Evolutionary conservation across 192 early-diverging fungal genomes (phyloP).

Genomic region (Dissophora globulifera): DNA sequence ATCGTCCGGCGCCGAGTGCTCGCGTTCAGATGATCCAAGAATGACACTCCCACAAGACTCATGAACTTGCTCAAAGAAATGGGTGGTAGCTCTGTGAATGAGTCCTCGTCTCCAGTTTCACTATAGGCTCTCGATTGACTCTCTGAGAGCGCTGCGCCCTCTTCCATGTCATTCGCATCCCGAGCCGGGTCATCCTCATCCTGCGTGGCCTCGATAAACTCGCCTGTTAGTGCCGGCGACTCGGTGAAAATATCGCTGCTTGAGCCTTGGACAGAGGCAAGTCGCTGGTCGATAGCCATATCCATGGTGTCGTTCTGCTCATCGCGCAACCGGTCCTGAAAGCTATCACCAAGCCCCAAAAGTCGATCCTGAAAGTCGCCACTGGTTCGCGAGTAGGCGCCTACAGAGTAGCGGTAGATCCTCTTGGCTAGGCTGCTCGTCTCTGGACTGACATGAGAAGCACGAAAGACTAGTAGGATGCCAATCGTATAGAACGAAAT

Average conservation of each 20-base stretch:
- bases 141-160: not conserved
- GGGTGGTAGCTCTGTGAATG: constrained; percentile 22
- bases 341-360: not conserved
- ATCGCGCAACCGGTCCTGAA: constrained; percentile 1
- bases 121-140: not conserved
- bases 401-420: constrained; percentile 32
- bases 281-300: not conserved
- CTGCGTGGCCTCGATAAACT: not conserved
- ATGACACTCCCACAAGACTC: constrained; percentile 32
- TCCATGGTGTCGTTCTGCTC: constrained; percentile 12
- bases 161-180: not conserved
- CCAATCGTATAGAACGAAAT: no score
- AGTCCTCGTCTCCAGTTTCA: constrained; percentile 12
- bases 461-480: constrained; percentile 35
- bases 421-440: constrained; percentile 40
- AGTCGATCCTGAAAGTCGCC: constrained; percentile 8
- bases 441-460: constrained; percentile 40
- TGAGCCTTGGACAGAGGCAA: constrained; percentile 2
- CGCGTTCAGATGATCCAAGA: constrained; percentile 38
- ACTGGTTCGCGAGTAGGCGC: constrained; percentile 9
- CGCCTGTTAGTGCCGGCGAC: not conserved
- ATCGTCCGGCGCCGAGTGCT: constrained; percentile 42
- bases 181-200: not conserved
- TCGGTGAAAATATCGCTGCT: constrained; percentile 2
- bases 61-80: constrained; percentile 38